Conservation (phyloP, 2,329 filamentous ascomycete genomes). For the Aspergillus fischeri region DNA sequence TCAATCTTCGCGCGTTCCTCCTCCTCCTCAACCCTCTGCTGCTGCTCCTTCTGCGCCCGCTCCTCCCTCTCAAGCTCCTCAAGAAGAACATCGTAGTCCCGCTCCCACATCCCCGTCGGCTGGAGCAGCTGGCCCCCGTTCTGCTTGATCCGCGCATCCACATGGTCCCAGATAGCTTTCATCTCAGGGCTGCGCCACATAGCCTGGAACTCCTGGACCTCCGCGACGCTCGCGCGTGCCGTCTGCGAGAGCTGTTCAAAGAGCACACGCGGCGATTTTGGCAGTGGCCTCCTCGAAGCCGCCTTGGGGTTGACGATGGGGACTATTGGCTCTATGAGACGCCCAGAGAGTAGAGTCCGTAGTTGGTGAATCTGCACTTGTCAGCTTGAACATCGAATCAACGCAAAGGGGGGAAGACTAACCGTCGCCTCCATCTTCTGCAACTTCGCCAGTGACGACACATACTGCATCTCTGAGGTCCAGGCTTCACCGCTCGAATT, state of each 20-base stretch:
- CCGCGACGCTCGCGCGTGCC: slow-evolving; percentile 31
- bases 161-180: slow-evolving; percentile 34
- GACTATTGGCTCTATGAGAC: slow-evolving; percentile 36
- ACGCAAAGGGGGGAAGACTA: not conserved
- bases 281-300: slow-evolving; percentile 14
- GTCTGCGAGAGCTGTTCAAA: slow-evolving; percentile 33
- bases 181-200: slow-evolving; percentile 40
- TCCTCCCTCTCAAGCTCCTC: slow-evolving; percentile 29
- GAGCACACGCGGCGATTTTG: slow-evolving; percentile 34
- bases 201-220: slow-evolving; percentile 36
- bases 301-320: slow-evolving; percentile 35
- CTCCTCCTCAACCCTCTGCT: slow-evolving; percentile 25
- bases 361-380: slow-evolving; percentile 38
- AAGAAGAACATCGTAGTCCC: slow-evolving; percentile 37
- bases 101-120: slow-evolving; percentile 37
- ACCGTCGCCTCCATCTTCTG: slow-evolving; percentile 37
- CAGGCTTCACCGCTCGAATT: slow-evolving; percentile 13
- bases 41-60: slow-evolving; percentile 21
- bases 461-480: slow-evolving; percentile 35
- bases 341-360: slow-evolving; percentile 39
- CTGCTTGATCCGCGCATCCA: slow-evolving; percentile 34
- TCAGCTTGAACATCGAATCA: slow-evolving; percentile 4
- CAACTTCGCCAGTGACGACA: slow-evolving; percentile 38
- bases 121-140: slow-evolving; percentile 35
- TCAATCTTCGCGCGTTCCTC: slow-evolving; percentile 24